Conservation (phyloP, 1,284 basidiomycete genomes). For the Cerrena zonata region DNA sequence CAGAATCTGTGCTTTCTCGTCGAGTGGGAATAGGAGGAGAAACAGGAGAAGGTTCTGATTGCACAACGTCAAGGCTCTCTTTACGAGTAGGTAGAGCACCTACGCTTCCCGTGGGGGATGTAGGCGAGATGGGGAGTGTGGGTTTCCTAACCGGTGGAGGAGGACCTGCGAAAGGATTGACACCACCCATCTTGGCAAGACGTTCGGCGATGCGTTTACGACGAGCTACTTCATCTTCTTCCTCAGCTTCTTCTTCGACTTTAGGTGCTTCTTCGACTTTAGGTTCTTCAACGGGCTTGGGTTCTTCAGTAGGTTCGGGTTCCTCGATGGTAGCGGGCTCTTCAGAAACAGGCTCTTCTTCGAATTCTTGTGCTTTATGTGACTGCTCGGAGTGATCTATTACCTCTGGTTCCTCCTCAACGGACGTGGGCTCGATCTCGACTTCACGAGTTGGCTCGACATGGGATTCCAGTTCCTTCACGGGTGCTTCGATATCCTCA, state of each 20-base stretch:
- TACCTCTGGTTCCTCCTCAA: neutral
- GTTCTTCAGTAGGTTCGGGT: slow-evolving; percentile 6
- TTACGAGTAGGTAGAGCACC: slow-evolving; percentile 8
- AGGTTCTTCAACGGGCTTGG: slow-evolving; percentile 4
- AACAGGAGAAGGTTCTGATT: slow-evolving; percentile 8
- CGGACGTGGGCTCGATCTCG: neutral
- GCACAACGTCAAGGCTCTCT: slow-evolving; percentile 15
- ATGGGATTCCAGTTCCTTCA: neutral
- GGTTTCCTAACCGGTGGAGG: slow-evolving; percentile 23
- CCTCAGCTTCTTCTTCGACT: slow-evolving; percentile 23
- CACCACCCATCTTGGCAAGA: slow-evolving; percentile 58
- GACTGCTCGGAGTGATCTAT: neutral
- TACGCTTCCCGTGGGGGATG: neutral
- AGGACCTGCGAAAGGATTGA: slow-evolving; percentile 51
- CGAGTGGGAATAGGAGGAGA: neutral
- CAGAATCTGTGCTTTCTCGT: slow-evolving; percentile 3
- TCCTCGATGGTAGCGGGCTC: neutral
- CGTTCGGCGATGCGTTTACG: slow-evolving; percentile 56
- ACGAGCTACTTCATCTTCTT: slow-evolving; percentile 49
- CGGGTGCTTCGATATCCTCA: neutral
- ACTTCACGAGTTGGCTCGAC: neutral
- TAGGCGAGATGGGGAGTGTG: neutral
- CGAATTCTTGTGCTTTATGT: neutral
- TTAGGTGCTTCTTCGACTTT: slow-evolving; percentile 2
- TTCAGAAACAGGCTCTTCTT: neutral